Evolutionary conservation across 257 asterid species (phyloP), one percentile per base, ranked within the genome.

Genomic region (Avicennia marina): DNA sequence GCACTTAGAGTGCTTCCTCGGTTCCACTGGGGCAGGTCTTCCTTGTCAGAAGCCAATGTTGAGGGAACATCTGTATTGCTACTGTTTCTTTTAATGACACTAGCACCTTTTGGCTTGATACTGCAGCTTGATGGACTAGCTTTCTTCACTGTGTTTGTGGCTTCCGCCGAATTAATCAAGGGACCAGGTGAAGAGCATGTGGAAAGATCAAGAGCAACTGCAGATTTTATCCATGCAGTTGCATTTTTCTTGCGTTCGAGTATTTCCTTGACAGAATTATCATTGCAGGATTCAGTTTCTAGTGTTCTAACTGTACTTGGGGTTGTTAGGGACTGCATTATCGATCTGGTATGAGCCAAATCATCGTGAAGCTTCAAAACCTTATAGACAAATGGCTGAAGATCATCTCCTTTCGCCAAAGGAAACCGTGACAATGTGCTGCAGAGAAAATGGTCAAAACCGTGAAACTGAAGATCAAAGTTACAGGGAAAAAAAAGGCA

Each of bases 141-240:
- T 39, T 63, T 75, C 56, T 73, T 75, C 22, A 19, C 10, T 1
- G 56, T 27, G 18, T 36, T 51, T 47, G 67, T 17, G 29, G 77
- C 19, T 16, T 63, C 48, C 7, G 15, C 18, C 18, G 58, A 41
- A 64, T 54, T 48, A 16, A 66, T 38, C 18, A 54, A 27, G 17
- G 68, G 66, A 52, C 47, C 41, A 22, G 49, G 60, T 12, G 66
- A 22, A 40, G 72, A 29, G 62, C 52, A 41, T 0, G 77, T 71
- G 16, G 91, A 78, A 55, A 87, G 94, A 65, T 84, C 96, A 20
- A 68, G 67, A 20, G 85, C 81, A 7, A 82, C 53, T 0, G 93
- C 93, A 7, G 91, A 75, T 80, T 69, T 87, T 25, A 87, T 66
- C 93, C 95, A 84, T 17, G 76, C 22, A 1, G 62, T 40, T 2